These are phyloP conservation scores for Mortierella alpina DNA, from an alignment of 192 early-diverging fungal genomes.

Conservation along the genomic window DNA sequence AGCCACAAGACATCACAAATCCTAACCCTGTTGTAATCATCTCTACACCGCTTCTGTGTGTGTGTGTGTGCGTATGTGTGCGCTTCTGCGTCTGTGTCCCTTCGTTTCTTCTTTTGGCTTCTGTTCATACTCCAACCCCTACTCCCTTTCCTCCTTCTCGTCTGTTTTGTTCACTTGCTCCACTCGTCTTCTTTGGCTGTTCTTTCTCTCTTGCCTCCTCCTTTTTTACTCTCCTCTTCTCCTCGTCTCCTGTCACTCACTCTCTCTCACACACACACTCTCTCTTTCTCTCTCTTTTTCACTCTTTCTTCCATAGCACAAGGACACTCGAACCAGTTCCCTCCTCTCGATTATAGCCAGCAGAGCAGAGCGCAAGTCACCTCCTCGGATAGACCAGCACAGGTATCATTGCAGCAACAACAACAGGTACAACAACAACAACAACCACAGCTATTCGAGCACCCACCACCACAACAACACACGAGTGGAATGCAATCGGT, in stretches of 20 bases:
- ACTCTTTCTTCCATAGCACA: too few species aligned
- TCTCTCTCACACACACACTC: too few species aligned
- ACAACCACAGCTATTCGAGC: neutral
- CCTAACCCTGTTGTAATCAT: too few species aligned
- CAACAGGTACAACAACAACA: constrained; percentile 4
- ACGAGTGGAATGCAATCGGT: constrained; percentile 36
- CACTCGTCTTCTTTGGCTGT: neutral
- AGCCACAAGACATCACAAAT: too few species aligned
- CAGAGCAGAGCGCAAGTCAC: too few species aligned
- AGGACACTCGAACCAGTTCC: too few species aligned
- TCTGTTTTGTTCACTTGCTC: neutral
- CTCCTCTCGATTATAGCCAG: constrained; percentile 1
- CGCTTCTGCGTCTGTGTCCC: neutral
- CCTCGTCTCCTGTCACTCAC: neutral
- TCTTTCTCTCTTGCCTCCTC: neutral
- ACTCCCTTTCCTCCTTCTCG: neutral
- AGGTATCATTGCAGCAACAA: neutral
- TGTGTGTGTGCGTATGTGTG: neutral
- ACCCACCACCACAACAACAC: neutral
- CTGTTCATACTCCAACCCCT: neutral
- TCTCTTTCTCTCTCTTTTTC: too few species aligned
- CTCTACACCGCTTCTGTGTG: too few species aligned
- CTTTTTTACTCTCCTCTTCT: neutral
- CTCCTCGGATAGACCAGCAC: too few species aligned
- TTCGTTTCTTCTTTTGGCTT: neutral